phyloP scores from a whole-genome alignment of 331 rosid species.

The Prunus yedoensis region DNA sequence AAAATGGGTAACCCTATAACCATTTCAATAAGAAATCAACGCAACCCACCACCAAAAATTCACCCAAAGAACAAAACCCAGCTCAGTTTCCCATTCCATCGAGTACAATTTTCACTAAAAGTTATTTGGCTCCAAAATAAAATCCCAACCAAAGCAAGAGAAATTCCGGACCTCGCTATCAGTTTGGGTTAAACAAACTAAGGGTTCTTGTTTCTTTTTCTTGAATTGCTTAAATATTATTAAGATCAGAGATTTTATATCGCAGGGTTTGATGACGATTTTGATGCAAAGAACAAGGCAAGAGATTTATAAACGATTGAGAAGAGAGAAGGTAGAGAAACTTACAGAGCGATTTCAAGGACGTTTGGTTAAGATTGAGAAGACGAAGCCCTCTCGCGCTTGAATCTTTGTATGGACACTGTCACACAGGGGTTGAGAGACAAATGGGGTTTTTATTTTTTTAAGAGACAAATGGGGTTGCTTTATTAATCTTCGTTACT shows the following conservation, averaged over 20 bases:
- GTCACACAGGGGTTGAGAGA: too few relatives aligned
- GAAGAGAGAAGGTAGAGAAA: background rate
- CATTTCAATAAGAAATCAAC: background rate
- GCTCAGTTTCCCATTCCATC: background rate
- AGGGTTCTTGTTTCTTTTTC: background rate
- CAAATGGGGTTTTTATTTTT: too few relatives aligned
- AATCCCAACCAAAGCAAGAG: background rate
- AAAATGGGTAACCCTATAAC: background rate
- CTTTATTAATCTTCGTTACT: too few relatives aligned
- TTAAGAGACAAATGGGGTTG: too few relatives aligned
- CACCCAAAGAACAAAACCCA: background rate
- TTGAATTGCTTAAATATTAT: background rate
- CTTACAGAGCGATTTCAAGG: background rate
- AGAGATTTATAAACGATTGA: background rate
- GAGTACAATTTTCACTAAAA: background rate
- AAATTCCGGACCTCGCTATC: background rate
- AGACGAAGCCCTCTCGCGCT: background rate
- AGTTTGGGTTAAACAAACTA: background rate
- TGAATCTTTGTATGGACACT: background rate
- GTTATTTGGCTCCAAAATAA: background rate
- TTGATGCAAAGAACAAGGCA: background rate
- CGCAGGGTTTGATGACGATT: background rate
- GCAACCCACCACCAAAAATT: background rate
- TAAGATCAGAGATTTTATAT: background rate
- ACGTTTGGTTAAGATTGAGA: background rate